Evolutionary conservation across 768 basidiomycete species (phyloP).

Genomic region (Butyriboletus loyo): DNA sequence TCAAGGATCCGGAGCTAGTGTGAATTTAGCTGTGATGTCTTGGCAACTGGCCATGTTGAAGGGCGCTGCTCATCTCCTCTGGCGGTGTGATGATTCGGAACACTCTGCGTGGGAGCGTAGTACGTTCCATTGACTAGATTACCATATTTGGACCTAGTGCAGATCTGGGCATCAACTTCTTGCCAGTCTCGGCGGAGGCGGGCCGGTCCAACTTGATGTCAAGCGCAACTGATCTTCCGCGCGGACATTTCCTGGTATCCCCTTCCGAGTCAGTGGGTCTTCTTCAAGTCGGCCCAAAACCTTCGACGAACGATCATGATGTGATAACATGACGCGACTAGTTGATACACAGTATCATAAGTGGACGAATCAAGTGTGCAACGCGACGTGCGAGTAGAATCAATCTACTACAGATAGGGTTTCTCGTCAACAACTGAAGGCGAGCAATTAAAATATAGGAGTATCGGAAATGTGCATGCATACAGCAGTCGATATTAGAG

Average conservation of each 20-base stretch:
- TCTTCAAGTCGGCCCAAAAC: too few relatives aligned
- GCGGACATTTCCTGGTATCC: too few relatives aligned
- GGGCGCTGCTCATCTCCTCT: too few relatives aligned
- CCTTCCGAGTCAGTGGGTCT: too few relatives aligned
- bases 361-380: not conserved
- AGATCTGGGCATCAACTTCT: too few relatives aligned
- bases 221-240: too few relatives aligned
- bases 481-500: not conserved
- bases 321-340: constrained; percentile 7
- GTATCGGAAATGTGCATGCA: not conserved
- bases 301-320: not conserved
- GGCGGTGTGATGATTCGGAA: too few relatives aligned
- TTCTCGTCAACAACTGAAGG: constrained; percentile 10
- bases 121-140: too few relatives aligned
- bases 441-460: constrained; percentile 4
- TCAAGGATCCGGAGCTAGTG: not conserved
- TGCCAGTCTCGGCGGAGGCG: too few relatives aligned
- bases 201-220: too few relatives aligned
- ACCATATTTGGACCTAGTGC: too few relatives aligned
- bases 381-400: constrained; percentile 19
- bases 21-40: not conserved
- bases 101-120: too few relatives aligned
- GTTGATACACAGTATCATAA: constrained; percentile 32
- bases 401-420: constrained; percentile 20
- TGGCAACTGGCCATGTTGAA: not conserved